These are phyloP conservation scores for Aulographum hederae DNA, from an alignment of 2,329 filamentous ascomycete genomes.

Conservation along the genomic window DNA sequence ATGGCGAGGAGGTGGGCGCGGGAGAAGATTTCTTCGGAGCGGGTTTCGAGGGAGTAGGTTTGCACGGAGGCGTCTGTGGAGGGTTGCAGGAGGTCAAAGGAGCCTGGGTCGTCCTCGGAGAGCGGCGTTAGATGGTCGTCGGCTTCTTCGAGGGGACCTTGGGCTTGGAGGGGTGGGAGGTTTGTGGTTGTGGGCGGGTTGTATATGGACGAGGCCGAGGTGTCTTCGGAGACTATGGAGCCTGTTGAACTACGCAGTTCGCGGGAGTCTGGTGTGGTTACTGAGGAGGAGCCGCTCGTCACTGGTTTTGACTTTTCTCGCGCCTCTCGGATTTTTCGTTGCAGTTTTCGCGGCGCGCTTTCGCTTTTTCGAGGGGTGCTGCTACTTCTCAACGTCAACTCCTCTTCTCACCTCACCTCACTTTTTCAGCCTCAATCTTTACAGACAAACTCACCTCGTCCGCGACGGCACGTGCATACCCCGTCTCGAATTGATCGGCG, in stretches of 20 bases:
- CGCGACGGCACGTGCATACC: conserved; percentile 9
- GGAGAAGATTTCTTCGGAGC: conserved; percentile 48
- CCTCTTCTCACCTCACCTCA: neutral
- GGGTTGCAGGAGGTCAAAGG: conserved; percentile 34
- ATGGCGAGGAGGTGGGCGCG: conserved; percentile 45
- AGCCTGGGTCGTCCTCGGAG: conserved; percentile 33
- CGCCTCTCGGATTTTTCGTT: conserved; percentile 8
- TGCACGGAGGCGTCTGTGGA: conserved; percentile 11
- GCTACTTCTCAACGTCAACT: neutral
- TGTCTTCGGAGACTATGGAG: conserved; percentile 17
- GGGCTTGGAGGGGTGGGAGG: conserved; percentile 24
- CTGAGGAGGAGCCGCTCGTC: neutral
- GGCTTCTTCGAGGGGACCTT: conserved; percentile 19
- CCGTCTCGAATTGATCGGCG: conserved; percentile 2
- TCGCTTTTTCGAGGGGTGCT: neutral
- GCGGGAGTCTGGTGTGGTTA: conserved; percentile 2
- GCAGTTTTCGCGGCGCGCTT: conserved; percentile 3
- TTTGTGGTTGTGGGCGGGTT: conserved; percentile 7
- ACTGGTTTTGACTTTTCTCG: conserved; percentile 4
- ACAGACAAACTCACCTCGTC: conserved; percentile 6
- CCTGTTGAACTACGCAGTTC: conserved; percentile 14
- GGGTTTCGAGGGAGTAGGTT: conserved; percentile 40
- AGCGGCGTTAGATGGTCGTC: conserved; percentile 28
- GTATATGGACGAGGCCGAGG: conserved; percentile 15
- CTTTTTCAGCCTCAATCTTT: neutral